Evolutionary conservation across 495 filamentous ascomycete genomes (phyloP), one percentile per base, ranked within the genome.

Genomic region (Immersiella caudata): DNA sequence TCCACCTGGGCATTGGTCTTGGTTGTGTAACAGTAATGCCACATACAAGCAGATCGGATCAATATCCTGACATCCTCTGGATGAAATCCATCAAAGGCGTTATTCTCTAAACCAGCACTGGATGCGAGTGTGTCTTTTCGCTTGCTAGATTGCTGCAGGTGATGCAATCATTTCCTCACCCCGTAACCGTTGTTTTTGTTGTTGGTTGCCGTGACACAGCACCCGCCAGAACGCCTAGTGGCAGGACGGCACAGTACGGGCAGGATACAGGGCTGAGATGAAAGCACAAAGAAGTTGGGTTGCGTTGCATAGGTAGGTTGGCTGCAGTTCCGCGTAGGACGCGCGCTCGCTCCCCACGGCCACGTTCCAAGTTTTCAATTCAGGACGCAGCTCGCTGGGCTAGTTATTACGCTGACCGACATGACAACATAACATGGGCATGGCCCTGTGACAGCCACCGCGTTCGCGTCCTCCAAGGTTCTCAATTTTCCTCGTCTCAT

Each of bases 1-100:
- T 36, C 18, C 57, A 20, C 29, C 25, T 60, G 57, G 26, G 12
- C 57, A 33, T 36, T 9, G 12, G 18, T 22, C 6, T 60, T 36
- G 57, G 29, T 60, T 60, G 26, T 60, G 57, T 60, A 60, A 60
- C 57, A 57, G 22, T 57, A 57, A 57, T 27, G n/a, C 51, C 54
- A 25, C 24, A 55, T 57, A 46, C 40, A n/a, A n/a, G n/a, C n/a
- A 12, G 40, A 46, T 46, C 11, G 40, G 40, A 46, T 46, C 2
- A 12, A 46, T 46, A 46, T 46, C 40, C 40, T 46, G 40, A 46
- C 14, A 46, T 18, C 5, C 5, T 46, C 5, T 57, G 54, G 12
- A 60, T 33, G 16, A 36, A 57, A 46, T 46, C 5, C 40, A 46
- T 46, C 40, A 46, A 46, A 18, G 14, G 8, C 8, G 29, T 33